Percentiles rank a stretch among this genome's conserved stretches.
Evolutionary conservation across 257 asterid species (phyloP).

Genomic region (Petunia axillaris): DNA sequence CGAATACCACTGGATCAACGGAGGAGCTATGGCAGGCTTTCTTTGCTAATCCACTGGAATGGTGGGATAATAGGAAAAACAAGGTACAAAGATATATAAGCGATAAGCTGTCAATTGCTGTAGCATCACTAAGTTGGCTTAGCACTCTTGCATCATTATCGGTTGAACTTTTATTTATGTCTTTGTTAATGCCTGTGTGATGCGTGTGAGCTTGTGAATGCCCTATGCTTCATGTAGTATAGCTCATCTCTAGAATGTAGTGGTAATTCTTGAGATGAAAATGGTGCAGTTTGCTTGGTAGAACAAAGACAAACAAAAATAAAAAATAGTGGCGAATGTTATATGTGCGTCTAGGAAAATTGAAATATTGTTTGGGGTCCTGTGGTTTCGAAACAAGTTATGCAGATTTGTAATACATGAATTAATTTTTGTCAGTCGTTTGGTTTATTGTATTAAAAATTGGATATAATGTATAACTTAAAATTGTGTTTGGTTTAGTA

Average conservation of each 20-base stretch:
- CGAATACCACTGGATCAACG: slow-evolving; percentile 62
- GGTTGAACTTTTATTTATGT: neutral
- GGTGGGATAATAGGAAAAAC: slow-evolving; percentile 99
- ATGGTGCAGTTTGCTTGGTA: neutral
- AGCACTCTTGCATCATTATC: slow-evolving; percentile 5
- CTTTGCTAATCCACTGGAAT: slow-evolving; percentile 87
- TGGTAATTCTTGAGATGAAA: neutral
- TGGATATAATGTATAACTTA: no score
- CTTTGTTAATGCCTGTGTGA: neutral
- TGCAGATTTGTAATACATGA: no score
- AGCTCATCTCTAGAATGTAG: neutral
- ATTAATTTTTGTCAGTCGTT: no score
- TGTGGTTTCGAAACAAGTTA: no score
- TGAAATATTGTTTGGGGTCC: neutral
- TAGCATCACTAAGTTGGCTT: neutral
- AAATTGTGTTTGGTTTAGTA: no score
- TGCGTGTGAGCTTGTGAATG: neutral
- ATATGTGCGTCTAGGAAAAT: neutral
- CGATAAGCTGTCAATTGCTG: neutral
- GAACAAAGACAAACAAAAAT: neutral
- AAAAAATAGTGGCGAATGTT: slow-evolving; percentile 10
- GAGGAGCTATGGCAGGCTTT: slow-evolving; percentile 98
- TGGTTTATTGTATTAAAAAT: no score
- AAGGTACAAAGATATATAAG: slow-evolving; percentile 54
- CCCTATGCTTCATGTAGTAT: neutral